Base-by-base conservation (phyloP, 306 rosid genomes). In the Oxytropis ochrocephala region DNA sequence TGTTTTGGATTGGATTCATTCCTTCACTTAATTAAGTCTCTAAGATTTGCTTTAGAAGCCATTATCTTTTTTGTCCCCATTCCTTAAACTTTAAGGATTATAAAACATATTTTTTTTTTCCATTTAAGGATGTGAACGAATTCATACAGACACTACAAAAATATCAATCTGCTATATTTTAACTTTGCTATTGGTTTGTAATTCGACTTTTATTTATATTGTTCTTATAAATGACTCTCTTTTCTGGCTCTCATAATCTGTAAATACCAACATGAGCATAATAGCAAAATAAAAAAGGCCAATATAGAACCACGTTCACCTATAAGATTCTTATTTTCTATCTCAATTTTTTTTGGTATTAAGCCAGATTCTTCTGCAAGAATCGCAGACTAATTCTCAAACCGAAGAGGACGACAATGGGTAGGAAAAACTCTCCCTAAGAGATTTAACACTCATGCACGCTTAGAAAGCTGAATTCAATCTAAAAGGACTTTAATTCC, bases 1-100 rank as follows among this genome's bases (percentile, higher is more conserved):
- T 79, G 76, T 42, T 61, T 67, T 52, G 78, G 70, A 58, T 66
- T 66, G 43, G 36, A 60, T 58, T 43, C 32, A 57, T 72, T n/a
- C 42, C 59, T 65, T 50, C 70, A 29, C 44, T n/a, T 78, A 36
- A 36, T 21, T 33, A 10, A 18, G 14, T 63, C 12, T 24, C 11
- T 36, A 8, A 5, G 42, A 6, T 48, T 77, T 47, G 46, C 21
- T 72, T 19, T 48, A n/a, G 11, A 49, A 19, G 4, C 44, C 78
- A 78, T 36, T 61, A 36, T 58, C 30, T 58, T 51, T 51, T 21
- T 30, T 4, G 10, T 1, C 27, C 2, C 18, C 17, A 2, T 44
- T 46, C 35, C 6, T 64, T 75, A 51, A 16, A 27, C 29, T 42
- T 12, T 18, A 68, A 76, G 5, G 8, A 30, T 17, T 14, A 4